Base-by-base conservation (phyloP, 257 asterid genomes). In the Solanum bulbocastanum region DNA sequence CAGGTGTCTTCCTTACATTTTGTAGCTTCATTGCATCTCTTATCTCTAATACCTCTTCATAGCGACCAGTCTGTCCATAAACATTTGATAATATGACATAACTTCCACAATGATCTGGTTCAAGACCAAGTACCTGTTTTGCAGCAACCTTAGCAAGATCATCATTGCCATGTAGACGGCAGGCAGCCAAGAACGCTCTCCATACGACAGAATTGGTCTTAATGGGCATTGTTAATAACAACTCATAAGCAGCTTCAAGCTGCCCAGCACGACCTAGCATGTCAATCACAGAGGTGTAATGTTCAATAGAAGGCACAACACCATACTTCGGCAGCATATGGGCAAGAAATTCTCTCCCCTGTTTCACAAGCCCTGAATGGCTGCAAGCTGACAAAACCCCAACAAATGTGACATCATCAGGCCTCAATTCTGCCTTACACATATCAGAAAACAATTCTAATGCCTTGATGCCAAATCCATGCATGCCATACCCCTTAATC, bases 401-500 rank as follows among this genome's bases (percentile, higher is more conserved):
- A 9, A 95, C 93, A 76, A 94, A 95, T 27, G 99, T 95, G 83
- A 94, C 90, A 68, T 88, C 98, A 49, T 95, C 96, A 8, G 98
- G 97, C 88, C 88, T 93, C 89, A 95, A 36, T 79, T 93, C 93
- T 30, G 44, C 72, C 82, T 91, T 92, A n/a, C 90, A 89, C 98
- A 95, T 94, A 68, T 84, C 33, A 83, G 89, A 90, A 76, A 96
- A 96, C 90, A 94, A 81, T 83, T 88, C 91, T 83, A 95, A 76
- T 36, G 99, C 98, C 92, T 95, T 91, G 20, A 92, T 90, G 30
- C 96, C 96, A 44, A 84, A 92, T 60, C 99, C 98, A 13, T 93
- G 95, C 95, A 94, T 91, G 62, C 98, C 99, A 74, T 93, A 94
- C 56, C 98, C 96, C 98, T 92, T 94, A 44, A 94, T 94, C 96